Evolutionary conservation across 768 basidiomycete species (phyloP), one percentile per base, ranked within the genome.

Genomic region (Trametes meyenii): DNA sequence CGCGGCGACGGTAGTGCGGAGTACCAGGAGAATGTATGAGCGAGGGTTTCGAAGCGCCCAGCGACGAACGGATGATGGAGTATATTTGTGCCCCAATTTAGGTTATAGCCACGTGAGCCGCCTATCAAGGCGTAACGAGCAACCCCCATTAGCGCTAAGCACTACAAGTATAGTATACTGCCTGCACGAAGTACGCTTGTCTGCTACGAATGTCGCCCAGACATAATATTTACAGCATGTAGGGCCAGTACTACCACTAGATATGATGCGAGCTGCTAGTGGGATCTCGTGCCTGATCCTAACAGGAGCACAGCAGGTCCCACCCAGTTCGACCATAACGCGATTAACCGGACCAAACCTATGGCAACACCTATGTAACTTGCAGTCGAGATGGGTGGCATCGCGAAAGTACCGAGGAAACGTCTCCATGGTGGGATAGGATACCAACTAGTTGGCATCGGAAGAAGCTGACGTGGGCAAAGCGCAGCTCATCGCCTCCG

Each of bases 1-100:
- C 69, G 69, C 67, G 70, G 62, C 59, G 65, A 65, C 49, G 38
- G 67, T 24, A 63, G 65, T 42, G 29, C 33, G 55, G 24, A 44
- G 50, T 62, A 60, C 55, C 61, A 60, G 65, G 60, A 39, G 66
- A 59, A 29, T 52, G 54, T 59, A 59, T 57, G 49, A 55, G 48
- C 65, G 50, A 64, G 54, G 60, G 62, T 59, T 59, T 19, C 48
- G 51, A 55, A 49, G 62, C 62, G 62, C 62, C 38, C 39, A 52
- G 50, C 44, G 26, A 58, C 42, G 52, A 38, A 39, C 51, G 48
- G 58, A 55, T 50, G 62, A 60, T 61, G 55, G 51, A 49, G 56
- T 58, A 48, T 56, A 61, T 61, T 64, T 57, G 63, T 60, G 44
- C 63, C 58, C 59, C 59, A 53, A 57, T 61, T 50, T 54, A 50